Evolutionary conservation across 2,329 filamentous ascomycete species (phyloP), one percentile per base, ranked within the genome.

Genomic region (Aspergillus pseudoterreus): DNA sequence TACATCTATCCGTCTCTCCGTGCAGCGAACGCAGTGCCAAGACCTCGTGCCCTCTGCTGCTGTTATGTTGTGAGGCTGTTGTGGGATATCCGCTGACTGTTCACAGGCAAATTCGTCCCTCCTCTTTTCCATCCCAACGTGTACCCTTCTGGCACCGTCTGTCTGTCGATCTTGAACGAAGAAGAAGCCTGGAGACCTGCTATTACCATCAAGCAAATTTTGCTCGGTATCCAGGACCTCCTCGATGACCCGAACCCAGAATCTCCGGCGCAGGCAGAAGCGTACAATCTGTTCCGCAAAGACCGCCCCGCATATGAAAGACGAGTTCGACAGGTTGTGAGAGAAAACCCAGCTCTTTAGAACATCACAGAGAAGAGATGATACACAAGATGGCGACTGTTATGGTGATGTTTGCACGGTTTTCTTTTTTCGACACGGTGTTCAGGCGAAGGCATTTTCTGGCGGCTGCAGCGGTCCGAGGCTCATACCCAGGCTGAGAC

Each of bases 101-200:
- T 41, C 14, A 43, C 61, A 96, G 92, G 92, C 85, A 96, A 96
- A 82, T 99, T 99, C 68, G 83, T 87, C 0, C 94, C 94, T 11
- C 92, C 94, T 19, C 84, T 99, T 38, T 99, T 99, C 77, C 94
- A 99, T 68, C 94, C 94, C 0, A 99, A 99, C 71, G 94, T 99
- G 61, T 99, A 99, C 70, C 94, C 94, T 0, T 97, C 92, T 0
- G 95, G 94, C 60, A 99, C 94, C 44, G 94, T 99, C 56, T 99
- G 94, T 69, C 82, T 99, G 19, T 96, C 90, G 24, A 99, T 99
- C 60, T 76, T 99, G 59, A 99, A 97, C 75, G 95, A 99, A 71
- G 94, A 99, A 64, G 94, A 99, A 71, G 92, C 89, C 6, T 99
- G 95, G 94, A 95, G 95, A 72, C 95, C 94, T 1, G 92, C 94